Base-by-base conservation (phyloP, 257 asterid species). In the Osmanthus fragrans region DNA sequence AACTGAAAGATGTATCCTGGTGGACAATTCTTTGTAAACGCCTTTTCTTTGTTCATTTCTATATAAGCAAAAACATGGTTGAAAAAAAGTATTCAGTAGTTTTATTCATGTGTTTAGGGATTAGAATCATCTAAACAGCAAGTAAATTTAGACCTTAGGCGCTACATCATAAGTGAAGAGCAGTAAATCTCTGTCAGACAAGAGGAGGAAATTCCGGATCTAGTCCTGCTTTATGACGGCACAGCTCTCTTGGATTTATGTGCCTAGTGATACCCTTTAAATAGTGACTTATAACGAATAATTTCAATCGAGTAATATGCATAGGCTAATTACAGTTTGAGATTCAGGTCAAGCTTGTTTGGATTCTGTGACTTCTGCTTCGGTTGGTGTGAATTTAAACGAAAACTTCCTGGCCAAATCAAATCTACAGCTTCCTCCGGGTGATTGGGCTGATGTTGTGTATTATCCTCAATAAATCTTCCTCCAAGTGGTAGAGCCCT, bases 351-450 rank as follows among this genome's bases (percentile, higher is more conserved):
- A 3, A 93, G 90, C 80, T 42, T 75, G 74, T 82, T 76, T 32
- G 89, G 78, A 75, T 71, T 81, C 77, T 89, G 74, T 72, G 90
- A 51, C 80, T 81, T 88, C 64, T 81, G 89, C 84, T 86, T 89
- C 19, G 82, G 77, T 76, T 75, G 85, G 71, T 81, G 92, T 12
- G 83, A 77, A 77, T 87, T 84, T 58, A 82, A 29, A 72, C 92
- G 87, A 85, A 92, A 91, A 83, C 96, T 88, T 86, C 99, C 96
- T 13, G 97, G 97, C 97, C 99, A 92, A 86, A 77, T 86, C 72
- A 78, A 42, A 40, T 87, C 88, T 25, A 80, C 72, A 65, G 83
- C 84, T 85, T 86, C 89, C 71, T 77, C 82, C 74, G 63, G 37
- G 7, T 47, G 77, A 68, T 82, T 79, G 32, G 77, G 76, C 87